Evolutionary conservation across 768 basidiomycete species (phyloP).

Genomic region (Inosperma sp.): DNA sequence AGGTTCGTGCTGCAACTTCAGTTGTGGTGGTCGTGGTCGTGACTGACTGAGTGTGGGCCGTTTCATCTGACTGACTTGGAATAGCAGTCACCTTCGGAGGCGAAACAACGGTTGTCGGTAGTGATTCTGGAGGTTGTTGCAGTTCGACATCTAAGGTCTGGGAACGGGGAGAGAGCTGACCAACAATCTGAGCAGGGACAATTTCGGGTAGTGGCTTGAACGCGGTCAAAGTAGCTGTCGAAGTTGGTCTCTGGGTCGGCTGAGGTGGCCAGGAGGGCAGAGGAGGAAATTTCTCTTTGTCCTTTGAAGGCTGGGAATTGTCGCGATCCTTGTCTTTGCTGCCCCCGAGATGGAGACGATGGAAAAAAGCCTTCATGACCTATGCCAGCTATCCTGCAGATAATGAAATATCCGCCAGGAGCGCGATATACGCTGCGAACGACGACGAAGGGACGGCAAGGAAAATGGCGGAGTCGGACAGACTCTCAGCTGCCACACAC

Average conservation of each 20-base stretch:
- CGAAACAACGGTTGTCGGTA: conserved; percentile 10
- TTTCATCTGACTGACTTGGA: conserved; percentile 19
- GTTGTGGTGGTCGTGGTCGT: conserved; percentile 30
- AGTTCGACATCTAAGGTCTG: conserved; percentile 28
- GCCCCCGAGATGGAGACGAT: conserved; percentile 65
- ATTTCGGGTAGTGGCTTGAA: conserved; percentile 75
- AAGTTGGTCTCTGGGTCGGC: conserved; percentile 25
- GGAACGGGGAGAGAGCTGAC: conserved; percentile 32
- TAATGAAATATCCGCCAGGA: no score
- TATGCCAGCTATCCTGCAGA: no score
- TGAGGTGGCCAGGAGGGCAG: conserved; percentile 67
- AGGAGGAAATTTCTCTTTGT: conserved; percentile 70
- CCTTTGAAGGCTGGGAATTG: conserved; percentile 40
- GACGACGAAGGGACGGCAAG: conserved; percentile 5
- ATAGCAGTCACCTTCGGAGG: conserved; percentile 21
- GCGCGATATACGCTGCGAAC: no score
- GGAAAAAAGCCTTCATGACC: conserved; percentile 80
- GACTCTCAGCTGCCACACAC: no score
- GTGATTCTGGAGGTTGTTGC: conserved; percentile 24
- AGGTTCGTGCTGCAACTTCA: conserved; percentile 30
- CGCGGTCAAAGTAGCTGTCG: conserved; percentile 41
- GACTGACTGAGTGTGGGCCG: conserved; percentile 22
- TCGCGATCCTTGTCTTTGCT: conserved; percentile 65
- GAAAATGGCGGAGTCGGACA: no score
- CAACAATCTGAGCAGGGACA: conserved; percentile 34